Conservation (phyloP, 176 grass and related monocot genomes). For the Leersia perrieri region DNA sequence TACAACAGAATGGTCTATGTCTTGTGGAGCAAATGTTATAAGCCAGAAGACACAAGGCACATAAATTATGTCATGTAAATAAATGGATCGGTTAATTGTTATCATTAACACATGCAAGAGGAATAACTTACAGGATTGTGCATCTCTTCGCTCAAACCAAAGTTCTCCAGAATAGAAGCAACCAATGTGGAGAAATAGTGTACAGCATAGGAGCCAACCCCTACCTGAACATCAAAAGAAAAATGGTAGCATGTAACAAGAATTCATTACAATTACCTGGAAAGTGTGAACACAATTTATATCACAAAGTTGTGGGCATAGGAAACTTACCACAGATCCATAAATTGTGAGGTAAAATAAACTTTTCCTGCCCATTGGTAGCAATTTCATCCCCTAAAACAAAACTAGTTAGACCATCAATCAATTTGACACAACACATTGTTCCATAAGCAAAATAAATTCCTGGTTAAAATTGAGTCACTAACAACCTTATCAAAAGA, state of each 20-base stretch:
- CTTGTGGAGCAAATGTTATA: not conserved
- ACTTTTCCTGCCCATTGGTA: conserved; percentile 90
- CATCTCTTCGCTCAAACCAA: conserved; percentile 89
- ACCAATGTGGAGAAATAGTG: conserved; percentile 86
- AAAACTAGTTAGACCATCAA: conserved; percentile 30
- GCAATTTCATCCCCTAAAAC: conserved; percentile 85
- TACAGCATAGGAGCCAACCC: conserved; percentile 76
- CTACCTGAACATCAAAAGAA: conserved; percentile 51
- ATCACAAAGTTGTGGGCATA: conserved; percentile 14
- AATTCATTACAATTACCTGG: conserved; percentile 2
- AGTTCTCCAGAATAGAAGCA: conserved; percentile 68
- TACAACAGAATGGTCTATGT: not conserved
- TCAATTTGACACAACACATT: not conserved
- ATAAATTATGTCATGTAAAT: not conserved
- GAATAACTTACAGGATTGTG: conserved; percentile 85
- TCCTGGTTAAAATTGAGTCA: not conserved
- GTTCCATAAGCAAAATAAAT: not conserved
- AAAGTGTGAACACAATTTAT: conserved; percentile 1
- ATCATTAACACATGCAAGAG: conserved; percentile 3
- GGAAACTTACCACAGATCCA: conserved; percentile 78
- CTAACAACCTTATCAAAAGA: not conserved
- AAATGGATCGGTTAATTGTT: not conserved
- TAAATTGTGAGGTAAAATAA: conserved; percentile 84
- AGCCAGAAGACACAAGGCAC: not conserved
- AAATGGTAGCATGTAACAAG: conserved; percentile 6